Evolutionary conservation across 495 filamentous ascomycete genomes (phyloP).

Genomic region (Neurospora sp.): DNA sequence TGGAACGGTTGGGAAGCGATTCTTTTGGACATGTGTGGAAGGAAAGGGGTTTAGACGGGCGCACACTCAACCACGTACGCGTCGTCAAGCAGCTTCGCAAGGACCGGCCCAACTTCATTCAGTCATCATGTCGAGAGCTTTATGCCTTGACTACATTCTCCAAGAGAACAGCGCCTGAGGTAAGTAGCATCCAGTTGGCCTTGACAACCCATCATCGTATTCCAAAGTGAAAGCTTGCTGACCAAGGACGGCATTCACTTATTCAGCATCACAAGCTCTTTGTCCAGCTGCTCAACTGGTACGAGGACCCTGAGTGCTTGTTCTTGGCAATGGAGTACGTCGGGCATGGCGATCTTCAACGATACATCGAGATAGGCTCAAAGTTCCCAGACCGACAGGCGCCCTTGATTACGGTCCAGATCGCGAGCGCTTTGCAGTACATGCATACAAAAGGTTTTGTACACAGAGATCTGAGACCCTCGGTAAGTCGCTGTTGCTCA

Average conservation of each 20-base stretch:
- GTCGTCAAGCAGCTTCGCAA: neutral
- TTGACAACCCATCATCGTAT: neutral
- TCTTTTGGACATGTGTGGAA: neutral
- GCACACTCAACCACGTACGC: neutral
- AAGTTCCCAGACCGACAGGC: conserved; percentile 24
- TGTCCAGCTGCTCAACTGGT: conserved; percentile 32
- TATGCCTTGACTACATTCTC: neutral
- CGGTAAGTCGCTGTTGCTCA: neutral
- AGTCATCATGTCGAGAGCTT: neutral
- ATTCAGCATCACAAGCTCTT: conserved; percentile 12
- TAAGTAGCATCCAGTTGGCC: neutral
- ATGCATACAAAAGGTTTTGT: conserved; percentile 41
- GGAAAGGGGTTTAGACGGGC: neutral
- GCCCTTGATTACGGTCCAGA: conserved; percentile 25
- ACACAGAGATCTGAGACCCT: conserved; percentile 43
- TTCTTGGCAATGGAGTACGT: conserved; percentile 37
- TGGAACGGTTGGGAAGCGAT: neutral
- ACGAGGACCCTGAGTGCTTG: conserved; percentile 15
- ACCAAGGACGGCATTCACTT: neutral
- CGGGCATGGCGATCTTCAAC: conserved; percentile 21
- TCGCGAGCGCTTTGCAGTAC: conserved; percentile 34
- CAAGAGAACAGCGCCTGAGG: neutral
- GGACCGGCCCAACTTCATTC: neutral
- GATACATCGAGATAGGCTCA: conserved; percentile 2
- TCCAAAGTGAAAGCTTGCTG: too few relatives aligned